Conservation (phyloP, 2,329 filamentous ascomycete genomes). For the Diaporthe amygdali region DNA sequence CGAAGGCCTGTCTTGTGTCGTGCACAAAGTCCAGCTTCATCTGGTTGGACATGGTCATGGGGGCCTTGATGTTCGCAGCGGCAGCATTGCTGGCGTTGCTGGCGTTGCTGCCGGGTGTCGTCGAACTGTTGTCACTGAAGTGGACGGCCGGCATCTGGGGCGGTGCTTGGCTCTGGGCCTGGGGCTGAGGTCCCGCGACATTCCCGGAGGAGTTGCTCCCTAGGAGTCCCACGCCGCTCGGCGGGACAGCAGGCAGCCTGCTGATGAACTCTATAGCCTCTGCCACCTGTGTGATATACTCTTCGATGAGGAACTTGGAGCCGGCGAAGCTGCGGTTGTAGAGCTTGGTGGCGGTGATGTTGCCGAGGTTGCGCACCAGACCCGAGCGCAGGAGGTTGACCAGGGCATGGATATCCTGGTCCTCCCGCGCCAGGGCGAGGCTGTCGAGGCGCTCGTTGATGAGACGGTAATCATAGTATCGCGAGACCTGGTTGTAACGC, state of each 20-base stretch:
- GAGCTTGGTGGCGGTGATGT: conserved; percentile 81
- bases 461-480: conserved; percentile 85
- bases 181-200: neutral
- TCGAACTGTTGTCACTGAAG: conserved; percentile 21
- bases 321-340: conserved; percentile 88
- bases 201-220: neutral
- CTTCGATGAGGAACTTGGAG: conserved; percentile 88
- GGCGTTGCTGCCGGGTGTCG: conserved; percentile 12
- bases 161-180: neutral
- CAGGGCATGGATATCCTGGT: conserved; percentile 71
- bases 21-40: conserved; percentile 83
- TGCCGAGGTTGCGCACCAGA: conserved; percentile 84
- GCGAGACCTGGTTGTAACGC: conserved; percentile 81
- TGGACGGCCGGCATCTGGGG: conserved; percentile 20
- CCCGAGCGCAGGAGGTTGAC: conserved; percentile 82
- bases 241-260: conserved; percentile 51
- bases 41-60: conserved; percentile 33
- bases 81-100: neutral
- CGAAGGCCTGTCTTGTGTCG: conserved; percentile 87
- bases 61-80: conserved; percentile 9
- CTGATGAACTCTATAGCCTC: conserved; percentile 80
- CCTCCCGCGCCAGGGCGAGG: conserved; percentile 46
- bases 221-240: conserved; percentile 16
- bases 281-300: conserved; percentile 87
- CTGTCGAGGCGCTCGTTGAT: conserved; percentile 79